Conservation (phyloP, 139 green algal genomes). For the Chara braunii region DNA sequence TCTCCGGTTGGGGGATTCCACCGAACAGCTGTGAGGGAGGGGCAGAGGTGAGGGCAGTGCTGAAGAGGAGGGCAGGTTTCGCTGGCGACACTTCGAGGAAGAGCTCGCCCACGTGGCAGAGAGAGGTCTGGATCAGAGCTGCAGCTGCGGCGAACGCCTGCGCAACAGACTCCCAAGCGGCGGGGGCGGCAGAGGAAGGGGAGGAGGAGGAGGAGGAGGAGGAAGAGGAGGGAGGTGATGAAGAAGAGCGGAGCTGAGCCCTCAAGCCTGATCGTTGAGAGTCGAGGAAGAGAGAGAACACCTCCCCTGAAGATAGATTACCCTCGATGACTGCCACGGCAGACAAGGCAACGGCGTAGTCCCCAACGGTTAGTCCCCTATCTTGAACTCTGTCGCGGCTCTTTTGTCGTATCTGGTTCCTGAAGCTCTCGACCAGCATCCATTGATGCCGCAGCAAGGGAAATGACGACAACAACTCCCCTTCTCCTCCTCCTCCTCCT, state of each 20-base stretch:
- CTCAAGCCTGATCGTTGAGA: constrained; percentile 3
- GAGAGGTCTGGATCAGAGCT: constrained; percentile 33
- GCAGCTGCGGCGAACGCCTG: not conserved
- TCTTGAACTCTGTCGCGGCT: constrained; percentile 35
- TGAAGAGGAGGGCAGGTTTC: constrained; percentile 12
- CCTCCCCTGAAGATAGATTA: constrained; percentile 14
- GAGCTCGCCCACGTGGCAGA: constrained; percentile 64
- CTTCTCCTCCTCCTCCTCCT: not conserved
- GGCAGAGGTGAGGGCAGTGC: constrained; percentile 34
- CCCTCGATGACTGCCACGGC: constrained; percentile 30
- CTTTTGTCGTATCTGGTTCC: constrained; percentile 45
- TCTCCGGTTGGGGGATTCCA: constrained; percentile 26
- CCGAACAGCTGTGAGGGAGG: constrained; percentile 25
- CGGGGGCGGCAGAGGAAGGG: not conserved
- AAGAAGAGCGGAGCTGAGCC: constrained; percentile 15
- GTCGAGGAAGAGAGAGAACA: constrained; percentile 13
- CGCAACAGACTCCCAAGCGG: not conserved
- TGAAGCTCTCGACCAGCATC: constrained; percentile 76
- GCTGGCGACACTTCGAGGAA: constrained; percentile 49
- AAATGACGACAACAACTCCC: constrained; percentile 52
- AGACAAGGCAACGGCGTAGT: constrained; percentile 51
- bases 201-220: not conserved
- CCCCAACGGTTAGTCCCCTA: constrained; percentile 9
- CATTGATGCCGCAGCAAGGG: constrained; percentile 83
- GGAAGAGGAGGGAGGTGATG: constrained; percentile 4